Evolutionary conservation across 352 stramenopile genomes (phyloP).

Genomic region (Phytophthora vignae): DNA sequence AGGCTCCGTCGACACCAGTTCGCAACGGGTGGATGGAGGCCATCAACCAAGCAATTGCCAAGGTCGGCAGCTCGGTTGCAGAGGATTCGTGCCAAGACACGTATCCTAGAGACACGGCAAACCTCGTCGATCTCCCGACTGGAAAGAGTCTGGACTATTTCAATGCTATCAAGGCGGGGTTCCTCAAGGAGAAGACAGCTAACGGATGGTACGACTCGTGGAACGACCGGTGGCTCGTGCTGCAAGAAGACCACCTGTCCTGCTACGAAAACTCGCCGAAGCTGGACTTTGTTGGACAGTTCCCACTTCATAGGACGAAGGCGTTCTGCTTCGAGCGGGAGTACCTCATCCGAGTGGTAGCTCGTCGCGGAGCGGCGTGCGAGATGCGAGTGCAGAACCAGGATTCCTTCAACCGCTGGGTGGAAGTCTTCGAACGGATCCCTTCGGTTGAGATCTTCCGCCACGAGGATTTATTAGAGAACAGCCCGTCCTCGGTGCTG

Average conservation of each 20-base stretch:
- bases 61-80: conserved; percentile 27
- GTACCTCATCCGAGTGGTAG: conserved; percentile 84
- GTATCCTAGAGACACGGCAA: conserved; percentile 33
- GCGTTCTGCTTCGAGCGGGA: conserved; percentile 77
- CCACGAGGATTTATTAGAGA: conserved; percentile 82
- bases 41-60: conserved; percentile 62
- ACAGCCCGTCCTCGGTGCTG: conserved; percentile 80
- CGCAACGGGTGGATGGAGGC: conserved; percentile 75
- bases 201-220: conserved; percentile 89
- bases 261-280: conserved; percentile 87
- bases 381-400: conserved; percentile 87
- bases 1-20: conserved; percentile 66
- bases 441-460: conserved; percentile 64
- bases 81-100: conserved; percentile 23
- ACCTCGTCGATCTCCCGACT: conserved; percentile 62
- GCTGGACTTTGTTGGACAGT: conserved; percentile 76
- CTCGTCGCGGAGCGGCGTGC: conserved; percentile 65
- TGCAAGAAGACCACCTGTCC: conserved; percentile 77
- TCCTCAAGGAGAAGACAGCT: conserved; percentile 73
- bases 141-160: conserved; percentile 85
- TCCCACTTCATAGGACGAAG: conserved; percentile 69
- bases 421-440: conserved; percentile 69
- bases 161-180: conserved; percentile 74
- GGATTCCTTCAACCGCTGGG: conserved; percentile 78
- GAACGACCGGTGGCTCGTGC: conserved; percentile 82